A percentile compares a stretch with the other conserved stretches of the same genome.
phyloP scores from a whole-genome alignment of 179 eudicot species.

The Sideroxylon spinosum region DNA sequence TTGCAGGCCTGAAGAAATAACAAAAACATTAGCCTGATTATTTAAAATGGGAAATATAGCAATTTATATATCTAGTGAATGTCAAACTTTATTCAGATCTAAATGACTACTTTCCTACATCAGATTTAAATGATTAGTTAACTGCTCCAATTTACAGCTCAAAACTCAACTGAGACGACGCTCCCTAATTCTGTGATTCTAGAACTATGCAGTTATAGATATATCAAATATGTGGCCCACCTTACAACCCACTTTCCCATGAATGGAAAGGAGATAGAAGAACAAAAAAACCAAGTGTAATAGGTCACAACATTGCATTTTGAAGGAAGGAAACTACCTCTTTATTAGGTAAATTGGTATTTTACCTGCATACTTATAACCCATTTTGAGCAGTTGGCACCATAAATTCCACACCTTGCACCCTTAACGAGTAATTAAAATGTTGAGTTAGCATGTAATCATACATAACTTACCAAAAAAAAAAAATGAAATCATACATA shows the following conservation, averaged over 20 bases:
- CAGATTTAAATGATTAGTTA: background rate
- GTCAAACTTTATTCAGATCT: conserved; percentile 1
- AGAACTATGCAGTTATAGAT: background rate
- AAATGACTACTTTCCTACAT: background rate
- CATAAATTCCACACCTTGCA: conserved; percentile 74
- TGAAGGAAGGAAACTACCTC: background rate
- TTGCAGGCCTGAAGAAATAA: conserved; percentile 73
- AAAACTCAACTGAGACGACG: background rate
- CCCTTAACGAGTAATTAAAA: conserved; percentile 40
- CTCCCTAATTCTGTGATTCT: background rate
- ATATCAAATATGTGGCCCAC: background rate
- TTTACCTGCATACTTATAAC: conserved; percentile 86
- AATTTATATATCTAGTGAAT: conserved; percentile 6
- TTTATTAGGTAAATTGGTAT: background rate
- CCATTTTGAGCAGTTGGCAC: conserved; percentile 81
- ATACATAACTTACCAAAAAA: too few relatives aligned
- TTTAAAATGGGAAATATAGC: background rate
- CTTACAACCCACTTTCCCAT: background rate
- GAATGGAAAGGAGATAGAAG: background rate
- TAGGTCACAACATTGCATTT: conserved; percentile 3
- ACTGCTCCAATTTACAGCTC: background rate
- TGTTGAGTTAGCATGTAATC: conserved; percentile 11
- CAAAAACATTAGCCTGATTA: conserved; percentile 6
- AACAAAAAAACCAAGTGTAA: background rate
- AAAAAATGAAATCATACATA: background rate